Evolutionary conservation across 495 filamentous ascomycete species (phyloP), one percentile per base, ranked within the genome.

Genomic region (Friedmanniomyces simplex): DNA sequence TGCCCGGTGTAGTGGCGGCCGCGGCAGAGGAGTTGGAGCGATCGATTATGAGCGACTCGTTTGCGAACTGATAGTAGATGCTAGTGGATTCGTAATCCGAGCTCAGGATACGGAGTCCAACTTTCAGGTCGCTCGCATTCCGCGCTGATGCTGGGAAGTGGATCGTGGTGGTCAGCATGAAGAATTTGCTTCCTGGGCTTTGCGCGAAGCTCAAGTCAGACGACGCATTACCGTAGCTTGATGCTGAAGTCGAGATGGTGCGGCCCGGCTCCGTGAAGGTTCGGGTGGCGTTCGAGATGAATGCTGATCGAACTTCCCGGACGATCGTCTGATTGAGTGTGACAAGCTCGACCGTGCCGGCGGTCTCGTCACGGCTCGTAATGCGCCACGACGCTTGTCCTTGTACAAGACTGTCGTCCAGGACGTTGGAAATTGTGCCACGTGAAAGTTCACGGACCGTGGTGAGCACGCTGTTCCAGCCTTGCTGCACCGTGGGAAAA

Each of bases 51-150:
- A 52, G 12, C 6, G 26, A 34, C 18, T 52, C 49, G 30, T 52
- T 52, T 2, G 49, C 25, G 26, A 32, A 52, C 26, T 52, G 49
- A n/a, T 52, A 52, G n/a, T 52, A 52, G 49, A 52, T 37, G 11
- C 11, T 10, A 10, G 49, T 52, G 2, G 25, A 32, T n/a, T 52
- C 49, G 20, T 52, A 32, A 5, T 52, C 26, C 13, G 49, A 52
- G 30, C 26, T 20, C 26, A 52, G 30, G 11, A 52, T 52, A 2
- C 30, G 24, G 30, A 52, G 25, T 2, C 49, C 49, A 16, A 25
- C 49, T 52, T 37, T 52, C 4, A 52, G 26, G 20, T 52, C 49
- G 7, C 2, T 18, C 16, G 30, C 25, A 18, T 36, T 18, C 6
- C 49, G 49, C 12, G 49, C 49, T 12, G 49, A 34, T 6, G 49